Percentiles rank a stretch among this genome's conserved stretches.
phyloP scores from a whole-genome alignment of 176 grass and related monocot species.

The Bonia amplexicaulis region DNA sequence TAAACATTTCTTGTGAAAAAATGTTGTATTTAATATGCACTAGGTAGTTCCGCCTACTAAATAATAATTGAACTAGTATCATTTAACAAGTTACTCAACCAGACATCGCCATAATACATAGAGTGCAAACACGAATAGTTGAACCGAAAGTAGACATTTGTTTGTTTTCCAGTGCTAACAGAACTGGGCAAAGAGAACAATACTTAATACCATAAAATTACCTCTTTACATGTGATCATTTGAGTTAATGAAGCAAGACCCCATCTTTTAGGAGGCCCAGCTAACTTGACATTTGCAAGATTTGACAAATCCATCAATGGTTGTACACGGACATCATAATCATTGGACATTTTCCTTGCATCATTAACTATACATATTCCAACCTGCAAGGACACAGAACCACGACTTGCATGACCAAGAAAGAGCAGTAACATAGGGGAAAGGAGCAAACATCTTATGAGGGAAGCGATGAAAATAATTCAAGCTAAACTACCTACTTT shows the following conservation, averaged over 20 bases:
- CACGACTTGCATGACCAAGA: not conserved
- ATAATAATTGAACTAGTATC: not conserved
- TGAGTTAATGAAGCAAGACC: constrained; percentile 83
- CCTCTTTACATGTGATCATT: constrained; percentile 77
- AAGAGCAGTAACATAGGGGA: not conserved
- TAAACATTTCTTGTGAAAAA: not conserved
- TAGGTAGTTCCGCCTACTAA: not conserved
- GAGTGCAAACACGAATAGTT: constrained; percentile 13
- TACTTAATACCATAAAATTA: constrained; percentile 6
- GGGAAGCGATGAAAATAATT: not conserved
- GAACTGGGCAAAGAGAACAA: not conserved
- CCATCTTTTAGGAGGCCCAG: constrained; percentile 58
- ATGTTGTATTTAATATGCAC: not conserved
- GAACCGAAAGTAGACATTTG: not conserved
- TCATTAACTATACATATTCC: constrained; percentile 80
- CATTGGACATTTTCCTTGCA: constrained; percentile 71
- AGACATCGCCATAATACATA: not conserved
- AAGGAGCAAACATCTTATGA: not conserved
- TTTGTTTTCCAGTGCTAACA: not conserved
- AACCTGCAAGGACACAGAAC: constrained; percentile 54
- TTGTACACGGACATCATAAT: constrained; percentile 65
- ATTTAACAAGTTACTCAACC: not conserved
- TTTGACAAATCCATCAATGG: constrained; percentile 75
- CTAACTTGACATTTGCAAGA: constrained; percentile 72
- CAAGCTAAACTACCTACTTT: constrained; percentile 50